Evolutionary conservation across 192 early-diverging fungal species (phyloP).

Genomic region (Coemansia furcata): DNA sequence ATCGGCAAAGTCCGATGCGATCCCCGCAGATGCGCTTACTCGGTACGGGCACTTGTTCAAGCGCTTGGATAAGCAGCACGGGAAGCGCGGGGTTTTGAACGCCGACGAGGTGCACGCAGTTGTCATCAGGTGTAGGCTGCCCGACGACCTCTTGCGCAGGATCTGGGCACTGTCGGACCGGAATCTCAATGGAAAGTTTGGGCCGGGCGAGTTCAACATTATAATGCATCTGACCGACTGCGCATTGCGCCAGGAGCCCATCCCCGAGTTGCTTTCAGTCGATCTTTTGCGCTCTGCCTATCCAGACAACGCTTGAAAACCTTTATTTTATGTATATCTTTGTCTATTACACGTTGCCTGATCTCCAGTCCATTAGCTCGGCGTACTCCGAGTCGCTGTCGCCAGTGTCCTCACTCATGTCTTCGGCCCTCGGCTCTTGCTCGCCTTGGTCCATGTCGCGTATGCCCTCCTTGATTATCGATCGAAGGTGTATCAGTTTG

Average conservation of each 20-base stretch:
- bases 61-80: slow-evolving; percentile 25
- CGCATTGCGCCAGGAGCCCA: slow-evolving; percentile 25
- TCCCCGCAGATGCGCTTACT: slow-evolving; percentile 16
- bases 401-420: background rate
- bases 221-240: slow-evolving; percentile 41
- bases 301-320: background rate
- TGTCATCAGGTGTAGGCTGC: slow-evolving; percentile 22
- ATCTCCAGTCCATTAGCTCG: slow-evolving; percentile 20
- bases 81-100: slow-evolving; percentile 19
- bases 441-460: slow-evolving; percentile 15
- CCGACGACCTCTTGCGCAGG: slow-evolving; percentile 28
- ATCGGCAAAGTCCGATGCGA: background rate
- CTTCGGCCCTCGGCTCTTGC: background rate
- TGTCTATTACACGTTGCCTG: background rate
- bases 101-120: slow-evolving; percentile 24
- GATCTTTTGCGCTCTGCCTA: slow-evolving; percentile 39
- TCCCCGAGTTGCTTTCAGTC: slow-evolving; percentile 29
- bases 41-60: slow-evolving; percentile 35
- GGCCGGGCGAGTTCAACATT: slow-evolving; percentile 42
- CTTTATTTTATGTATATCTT: slow-evolving; percentile 4
- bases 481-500: slow-evolving; percentile 8
- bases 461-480: slow-evolving; percentile 22
- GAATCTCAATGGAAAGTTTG: slow-evolving; percentile 34
- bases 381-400: slow-evolving; percentile 14
- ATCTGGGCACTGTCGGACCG: slow-evolving; percentile 43